Conservation (phyloP, 2,329 filamentous ascomycete genomes). For the Fusarium oligoseptatum region DNA sequence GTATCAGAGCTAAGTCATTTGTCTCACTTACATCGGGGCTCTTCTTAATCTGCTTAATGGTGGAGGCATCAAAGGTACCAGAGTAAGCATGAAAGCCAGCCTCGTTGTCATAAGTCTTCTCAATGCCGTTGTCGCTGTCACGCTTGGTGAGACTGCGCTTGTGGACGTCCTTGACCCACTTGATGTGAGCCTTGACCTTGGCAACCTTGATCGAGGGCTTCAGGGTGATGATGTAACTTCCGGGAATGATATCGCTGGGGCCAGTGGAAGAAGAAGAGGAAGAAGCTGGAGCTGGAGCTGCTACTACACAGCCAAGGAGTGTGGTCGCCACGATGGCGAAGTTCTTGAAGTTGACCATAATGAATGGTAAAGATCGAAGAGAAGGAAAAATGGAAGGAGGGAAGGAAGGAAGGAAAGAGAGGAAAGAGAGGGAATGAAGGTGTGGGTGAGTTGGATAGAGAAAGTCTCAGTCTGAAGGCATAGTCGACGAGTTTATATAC, state of each 20-base stretch:
- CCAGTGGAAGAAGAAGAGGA: conserved; percentile 26
- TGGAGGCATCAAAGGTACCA: conserved; percentile 58
- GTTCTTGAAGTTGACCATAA: conserved; percentile 48
- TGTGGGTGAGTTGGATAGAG: conserved; percentile 6
- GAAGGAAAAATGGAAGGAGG: conserved; percentile 7
- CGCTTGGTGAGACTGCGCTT: conserved; percentile 66
- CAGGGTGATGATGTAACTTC: conserved; percentile 73
- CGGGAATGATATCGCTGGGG: conserved; percentile 46
- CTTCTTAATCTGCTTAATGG: conserved; percentile 56
- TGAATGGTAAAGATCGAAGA: conserved; percentile 14
- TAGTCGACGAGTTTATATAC: conserved; percentile 25
- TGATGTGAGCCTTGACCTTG: conserved; percentile 62
- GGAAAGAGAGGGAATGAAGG: conserved; percentile 20
- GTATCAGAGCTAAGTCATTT: too few species aligned
- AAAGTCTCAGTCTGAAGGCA: not conserved
- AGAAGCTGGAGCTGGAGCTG: conserved; percentile 28
- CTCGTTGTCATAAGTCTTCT: conserved; percentile 47
- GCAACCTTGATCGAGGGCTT: conserved; percentile 62
- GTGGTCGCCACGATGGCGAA: conserved; percentile 42
- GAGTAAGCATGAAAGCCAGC: conserved; percentile 57
- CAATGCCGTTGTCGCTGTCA: conserved; percentile 53
- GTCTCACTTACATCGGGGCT: conserved; percentile 56
- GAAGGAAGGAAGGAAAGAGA: conserved; percentile 6
- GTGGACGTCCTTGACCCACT: conserved; percentile 64
- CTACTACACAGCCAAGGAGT: conserved; percentile 39